Evolutionary conservation across 306 rosid genomes (phyloP).

Genomic region (Vicia faba): DNA sequence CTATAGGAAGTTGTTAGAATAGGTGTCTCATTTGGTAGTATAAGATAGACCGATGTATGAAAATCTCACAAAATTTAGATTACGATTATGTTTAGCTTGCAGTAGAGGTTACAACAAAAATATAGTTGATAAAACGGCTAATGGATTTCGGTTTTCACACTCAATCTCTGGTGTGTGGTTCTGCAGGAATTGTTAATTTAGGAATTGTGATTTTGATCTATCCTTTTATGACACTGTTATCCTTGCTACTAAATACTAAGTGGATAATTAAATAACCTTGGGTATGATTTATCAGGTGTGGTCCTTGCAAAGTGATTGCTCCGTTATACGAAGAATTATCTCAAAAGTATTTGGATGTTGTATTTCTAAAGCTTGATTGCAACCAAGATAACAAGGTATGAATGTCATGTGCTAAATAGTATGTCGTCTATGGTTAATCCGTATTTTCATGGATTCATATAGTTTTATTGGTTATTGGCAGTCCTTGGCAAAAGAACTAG

Average conservation of each 20-base stretch:
- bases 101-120: background rate
- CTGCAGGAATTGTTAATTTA: conserved; percentile 14
- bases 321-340: conserved; percentile 79
- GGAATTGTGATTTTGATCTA: conserved; percentile 3
- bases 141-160: conserved; percentile 10
- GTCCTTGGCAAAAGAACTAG: conserved; percentile 98
- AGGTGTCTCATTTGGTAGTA: background rate
- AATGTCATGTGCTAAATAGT: background rate
- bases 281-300: conserved; percentile 66
- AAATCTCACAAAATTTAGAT: background rate
- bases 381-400: conserved; percentile 85
- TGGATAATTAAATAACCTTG: conserved; percentile 31
- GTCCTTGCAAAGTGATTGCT: conserved; percentile 98
- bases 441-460: conserved; percentile 10
- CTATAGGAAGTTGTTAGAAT: background rate
- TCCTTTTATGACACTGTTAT: conserved; percentile 12
- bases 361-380: conserved; percentile 94
- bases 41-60: background rate
- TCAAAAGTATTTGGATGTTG: conserved; percentile 77
- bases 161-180: conserved; percentile 16
- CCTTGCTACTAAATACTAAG: conserved; percentile 4
- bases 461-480: conserved; percentile 46
- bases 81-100: conserved; percentile 3
- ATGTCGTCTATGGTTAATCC: background rate
- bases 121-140: conserved; percentile 5